Conservation (phyloP, 1,284 basidiomycete species). For the Stereum hirsutum region DNA sequence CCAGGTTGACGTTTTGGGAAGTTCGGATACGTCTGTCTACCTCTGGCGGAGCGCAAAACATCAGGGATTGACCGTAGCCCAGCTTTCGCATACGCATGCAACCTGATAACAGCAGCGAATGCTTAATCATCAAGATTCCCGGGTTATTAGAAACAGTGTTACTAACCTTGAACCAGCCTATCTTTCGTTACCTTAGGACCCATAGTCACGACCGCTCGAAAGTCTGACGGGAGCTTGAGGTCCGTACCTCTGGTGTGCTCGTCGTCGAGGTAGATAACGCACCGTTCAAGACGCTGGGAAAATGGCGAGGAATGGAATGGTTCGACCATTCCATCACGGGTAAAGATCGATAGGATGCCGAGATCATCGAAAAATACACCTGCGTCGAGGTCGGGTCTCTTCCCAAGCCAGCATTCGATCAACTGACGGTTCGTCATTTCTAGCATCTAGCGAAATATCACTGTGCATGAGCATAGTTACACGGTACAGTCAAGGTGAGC, state of each 20-base stretch:
- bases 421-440: slow-evolving; percentile 36
- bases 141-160: slow-evolving; percentile 3
- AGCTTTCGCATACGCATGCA: slow-evolving; percentile 31
- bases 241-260: slow-evolving; percentile 51
- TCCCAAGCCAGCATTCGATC: slow-evolving; percentile 29
- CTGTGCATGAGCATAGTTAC: too few relatives aligned
- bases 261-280: slow-evolving; percentile 47
- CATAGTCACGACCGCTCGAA: slow-evolving; percentile 41
- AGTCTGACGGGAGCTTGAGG: slow-evolving; percentile 35
- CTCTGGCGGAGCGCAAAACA: slow-evolving; percentile 41
- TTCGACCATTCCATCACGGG: slow-evolving; percentile 28
- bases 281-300: slow-evolving; percentile 30
- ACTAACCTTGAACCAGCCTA: slow-evolving; percentile 44
- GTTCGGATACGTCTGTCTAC: slow-evolving; percentile 32
- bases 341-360: slow-evolving; percentile 33
- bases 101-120: neutral
- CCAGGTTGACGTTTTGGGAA: slow-evolving; percentile 9
- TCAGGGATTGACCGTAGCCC: slow-evolving; percentile 36
- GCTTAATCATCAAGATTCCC: neutral
- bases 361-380: slow-evolving; percentile 38
- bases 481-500: too few relatives aligned
- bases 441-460: too few relatives aligned
- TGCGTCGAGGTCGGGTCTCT: slow-evolving; percentile 22
- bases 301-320: slow-evolving; percentile 34
- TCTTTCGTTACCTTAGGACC: slow-evolving; percentile 49